A percentile compares a stretch with the other conserved stretches of the same genome.
phyloP scores from a whole-genome alignment of 1,139 yeast species.

The Meyerozyma smithsonii region DNA sequence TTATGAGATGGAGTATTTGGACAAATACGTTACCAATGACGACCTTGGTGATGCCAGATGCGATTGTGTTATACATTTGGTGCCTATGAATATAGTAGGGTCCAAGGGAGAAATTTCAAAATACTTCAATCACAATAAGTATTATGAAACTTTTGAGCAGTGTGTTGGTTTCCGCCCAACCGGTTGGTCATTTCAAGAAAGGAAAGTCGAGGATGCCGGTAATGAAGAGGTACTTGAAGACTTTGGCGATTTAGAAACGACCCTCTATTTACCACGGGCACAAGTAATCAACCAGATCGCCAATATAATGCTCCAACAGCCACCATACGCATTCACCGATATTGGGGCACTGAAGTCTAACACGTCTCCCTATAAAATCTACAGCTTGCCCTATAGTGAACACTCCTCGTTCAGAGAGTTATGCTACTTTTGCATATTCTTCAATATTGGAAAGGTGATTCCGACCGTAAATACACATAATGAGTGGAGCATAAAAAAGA shows the following conservation, averaged over 20 bases:
- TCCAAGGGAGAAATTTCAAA: conserved; percentile 32
- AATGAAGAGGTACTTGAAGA: conserved; percentile 7
- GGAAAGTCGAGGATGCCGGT: conserved; percentile 4
- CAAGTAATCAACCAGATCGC: conserved; percentile 6
- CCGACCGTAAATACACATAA: conserved; percentile 73
- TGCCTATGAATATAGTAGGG: conserved; percentile 53
- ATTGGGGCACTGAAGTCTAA: conserved; percentile 31
- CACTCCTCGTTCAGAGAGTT: conserved; percentile 88
- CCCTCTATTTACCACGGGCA: conserved; percentile 7
- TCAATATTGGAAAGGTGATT: conserved; percentile 50
- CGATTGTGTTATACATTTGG: conserved; percentile 63
- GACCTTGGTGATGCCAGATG: conserved; percentile 38
- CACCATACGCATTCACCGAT: conserved; percentile 24
- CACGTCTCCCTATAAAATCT: conserved; percentile 37
- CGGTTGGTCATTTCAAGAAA: conserved; percentile 66
- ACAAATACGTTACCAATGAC: conserved; percentile 25
- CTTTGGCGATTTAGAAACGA: conserved; percentile 3
- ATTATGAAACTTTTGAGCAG: conserved; percentile 44
- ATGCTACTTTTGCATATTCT: conserved; percentile 52
- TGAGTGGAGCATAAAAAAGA: conserved; percentile 27
- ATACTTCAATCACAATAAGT: conserved; percentile 49
- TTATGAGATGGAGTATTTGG: conserved; percentile 29
- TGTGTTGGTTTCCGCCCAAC: conserved; percentile 73
- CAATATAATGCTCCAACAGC: conserved; percentile 16
- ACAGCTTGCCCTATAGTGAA: conserved; percentile 82